Evolutionary conservation across 2,329 filamentous ascomycete genomes (phyloP).

Genomic region (Tolypocladium guangdongense): DNA sequence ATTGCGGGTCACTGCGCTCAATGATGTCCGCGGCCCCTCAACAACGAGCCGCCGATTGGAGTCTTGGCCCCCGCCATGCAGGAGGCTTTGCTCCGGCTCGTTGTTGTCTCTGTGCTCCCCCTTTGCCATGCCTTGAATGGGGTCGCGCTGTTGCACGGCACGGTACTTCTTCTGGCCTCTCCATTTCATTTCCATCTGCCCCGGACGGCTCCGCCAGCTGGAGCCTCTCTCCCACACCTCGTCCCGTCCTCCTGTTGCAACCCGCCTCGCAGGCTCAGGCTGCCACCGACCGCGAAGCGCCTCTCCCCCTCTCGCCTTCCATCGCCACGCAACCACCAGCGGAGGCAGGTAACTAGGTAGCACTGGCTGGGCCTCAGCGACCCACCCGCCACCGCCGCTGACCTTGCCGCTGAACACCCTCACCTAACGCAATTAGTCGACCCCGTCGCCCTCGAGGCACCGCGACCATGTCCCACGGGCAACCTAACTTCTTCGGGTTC

Average conservation of each 20-base stretch:
- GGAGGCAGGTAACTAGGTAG: too few species aligned
- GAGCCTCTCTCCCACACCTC: not conserved
- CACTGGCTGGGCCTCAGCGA: not conserved
- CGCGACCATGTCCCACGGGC: constrained; percentile 3
- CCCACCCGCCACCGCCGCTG: not conserved
- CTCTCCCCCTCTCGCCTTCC: too few species aligned
- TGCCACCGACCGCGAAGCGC: not conserved
- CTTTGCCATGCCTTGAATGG: not conserved
- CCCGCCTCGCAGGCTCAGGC: not conserved
- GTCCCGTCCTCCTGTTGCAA: not conserved
- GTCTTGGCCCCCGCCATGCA: not conserved
- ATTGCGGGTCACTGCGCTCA: not conserved
- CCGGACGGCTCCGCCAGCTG: not conserved
- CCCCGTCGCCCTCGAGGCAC: not conserved
- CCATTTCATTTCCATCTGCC: not conserved
- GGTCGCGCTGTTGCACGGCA: not conserved
- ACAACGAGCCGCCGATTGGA: not conserved
- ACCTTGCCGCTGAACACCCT: not conserved
- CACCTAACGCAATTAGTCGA: not conserved
- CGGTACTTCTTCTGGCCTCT: not conserved
- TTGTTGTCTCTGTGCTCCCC: not conserved
- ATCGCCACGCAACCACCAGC: not conserved
- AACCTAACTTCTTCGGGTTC: constrained; percentile 7
- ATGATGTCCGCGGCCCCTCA: not conserved
- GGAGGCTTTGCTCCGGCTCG: not conserved